A percentile compares a stretch with the other conserved stretches of the same genome.
Conservation (phyloP, 305 asterid species). For the Fraxinus latifolia region DNA sequence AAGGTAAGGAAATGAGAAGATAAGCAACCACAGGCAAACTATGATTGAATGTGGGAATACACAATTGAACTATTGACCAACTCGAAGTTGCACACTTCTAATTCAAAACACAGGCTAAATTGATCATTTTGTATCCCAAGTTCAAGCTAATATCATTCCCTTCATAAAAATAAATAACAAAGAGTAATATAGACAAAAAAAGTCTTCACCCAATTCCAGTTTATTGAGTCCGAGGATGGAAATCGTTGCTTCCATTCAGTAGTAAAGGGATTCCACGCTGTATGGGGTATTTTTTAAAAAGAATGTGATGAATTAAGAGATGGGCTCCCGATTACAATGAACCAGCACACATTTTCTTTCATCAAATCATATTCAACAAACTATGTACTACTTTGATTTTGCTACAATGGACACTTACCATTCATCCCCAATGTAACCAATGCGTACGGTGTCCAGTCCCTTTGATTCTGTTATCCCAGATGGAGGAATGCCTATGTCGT, state of each 20-base stretch:
- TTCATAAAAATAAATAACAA: neutral
- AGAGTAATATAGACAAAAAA: neutral
- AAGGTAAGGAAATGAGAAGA: neutral
- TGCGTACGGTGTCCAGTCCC: conserved; percentile 33
- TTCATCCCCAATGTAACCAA: conserved; percentile 83
- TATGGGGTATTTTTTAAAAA: neutral
- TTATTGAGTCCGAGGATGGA: neutral
- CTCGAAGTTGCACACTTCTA: neutral
- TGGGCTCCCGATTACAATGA: neutral
- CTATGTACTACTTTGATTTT: neutral
- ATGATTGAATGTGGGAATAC: neutral
- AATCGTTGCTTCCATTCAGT: neutral
- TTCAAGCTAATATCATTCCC: neutral
- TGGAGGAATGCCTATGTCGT: conserved; percentile 38
- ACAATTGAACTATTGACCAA: neutral
- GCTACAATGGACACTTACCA: conserved; percentile 52
- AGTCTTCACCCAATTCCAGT: neutral
- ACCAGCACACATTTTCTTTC: neutral
- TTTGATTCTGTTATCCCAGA: conserved; percentile 33
- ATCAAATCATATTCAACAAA: neutral
- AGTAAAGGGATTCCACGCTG: neutral
- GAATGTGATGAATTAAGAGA: neutral
- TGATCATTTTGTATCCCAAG: neutral
- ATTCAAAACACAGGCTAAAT: neutral
- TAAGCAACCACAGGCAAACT: neutral